These are phyloP conservation scores for Quercus lobata DNA, from an alignment of 331 rosid species.

Conservation along the genomic window DNA sequence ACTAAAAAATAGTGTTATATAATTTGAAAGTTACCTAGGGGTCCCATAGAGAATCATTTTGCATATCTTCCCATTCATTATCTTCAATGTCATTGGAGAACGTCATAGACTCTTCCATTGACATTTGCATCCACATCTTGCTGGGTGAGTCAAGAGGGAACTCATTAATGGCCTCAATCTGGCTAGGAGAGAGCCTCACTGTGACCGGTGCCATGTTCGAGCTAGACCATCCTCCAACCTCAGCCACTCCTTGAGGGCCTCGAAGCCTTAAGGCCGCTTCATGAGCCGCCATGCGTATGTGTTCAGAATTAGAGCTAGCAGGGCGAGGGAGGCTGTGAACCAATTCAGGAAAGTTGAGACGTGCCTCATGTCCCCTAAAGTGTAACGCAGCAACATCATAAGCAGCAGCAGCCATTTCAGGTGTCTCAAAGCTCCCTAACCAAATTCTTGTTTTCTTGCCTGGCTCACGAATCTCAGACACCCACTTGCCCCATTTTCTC, in stretches of 20 bases:
- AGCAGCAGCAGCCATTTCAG: slow-evolving; percentile 88
- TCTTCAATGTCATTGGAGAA: slow-evolving; percentile 35
- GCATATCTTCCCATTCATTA: slow-evolving; percentile 25
- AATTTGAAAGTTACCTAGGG: slow-evolving; percentile 19
- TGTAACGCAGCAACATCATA: slow-evolving; percentile 82
- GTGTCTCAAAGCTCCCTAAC: slow-evolving; percentile 84
- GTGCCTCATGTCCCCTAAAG: slow-evolving; percentile 69
- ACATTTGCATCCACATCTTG: slow-evolving; percentile 80
- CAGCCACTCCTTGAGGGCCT: not conserved
- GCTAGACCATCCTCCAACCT: not conserved
- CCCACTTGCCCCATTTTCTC: slow-evolving; percentile 98
- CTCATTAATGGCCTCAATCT: slow-evolving; percentile 93
- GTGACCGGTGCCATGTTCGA: slow-evolving; percentile 32
- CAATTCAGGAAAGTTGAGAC: slow-evolving; percentile 75
- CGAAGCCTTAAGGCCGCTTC: slow-evolving; percentile 66
- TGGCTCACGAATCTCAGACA: slow-evolving; percentile 90
- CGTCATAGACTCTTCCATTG: slow-evolving; percentile 30
- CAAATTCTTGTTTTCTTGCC: slow-evolving; percentile 83
- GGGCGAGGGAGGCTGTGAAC: slow-evolving; percentile 61
- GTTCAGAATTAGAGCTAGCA: slow-evolving; percentile 51
- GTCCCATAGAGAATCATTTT: slow-evolving; percentile 36
- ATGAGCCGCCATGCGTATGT: slow-evolving; percentile 80
- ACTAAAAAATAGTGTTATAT: not conserved
- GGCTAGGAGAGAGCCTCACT: slow-evolving; percentile 67
- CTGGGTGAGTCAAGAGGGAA: slow-evolving; percentile 80